These are phyloP conservation scores for Puya raimondii DNA, from an alignment of 176 grass and related monocot genomes.

Conservation along the genomic window DNA sequence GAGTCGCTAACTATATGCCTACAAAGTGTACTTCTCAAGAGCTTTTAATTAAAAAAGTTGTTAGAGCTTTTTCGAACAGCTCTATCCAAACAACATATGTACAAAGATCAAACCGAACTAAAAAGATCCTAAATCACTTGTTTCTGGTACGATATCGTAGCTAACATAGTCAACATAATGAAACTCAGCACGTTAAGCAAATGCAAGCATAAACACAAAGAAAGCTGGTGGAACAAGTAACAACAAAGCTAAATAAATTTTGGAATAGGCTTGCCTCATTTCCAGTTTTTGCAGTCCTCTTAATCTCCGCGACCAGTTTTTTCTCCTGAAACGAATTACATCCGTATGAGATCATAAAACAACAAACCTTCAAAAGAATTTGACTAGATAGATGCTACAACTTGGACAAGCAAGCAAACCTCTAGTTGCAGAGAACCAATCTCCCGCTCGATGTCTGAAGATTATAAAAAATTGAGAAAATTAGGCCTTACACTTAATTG, in stretches of 20 bases:
- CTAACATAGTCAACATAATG: no score
- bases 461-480: neutral
- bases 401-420: constrained; percentile 26
- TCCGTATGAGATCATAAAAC: constrained; percentile 16
- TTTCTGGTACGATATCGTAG: no score
- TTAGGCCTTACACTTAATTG: constrained; percentile 15
- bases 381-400: neutral
- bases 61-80: no score
- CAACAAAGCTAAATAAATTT: neutral
- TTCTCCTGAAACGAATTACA: constrained; percentile 64
- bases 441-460: constrained; percentile 80
- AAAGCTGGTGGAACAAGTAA: neutral
- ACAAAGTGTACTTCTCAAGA: no score
- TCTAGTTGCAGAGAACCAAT: constrained; percentile 90
- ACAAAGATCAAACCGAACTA: no score
- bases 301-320: constrained; percentile 95
- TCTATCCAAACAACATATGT: no score
- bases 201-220: neutral
- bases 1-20: no score
- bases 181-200: no score
- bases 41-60: no score
- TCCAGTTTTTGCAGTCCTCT: constrained; percentile 91
- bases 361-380: constrained; percentile 17
- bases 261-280: constrained; percentile 57
- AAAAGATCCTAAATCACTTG: no score